phyloP scores from a whole-genome alignment of 2,329 filamentous ascomycete genomes.

The Leptographium procerum region DNA sequence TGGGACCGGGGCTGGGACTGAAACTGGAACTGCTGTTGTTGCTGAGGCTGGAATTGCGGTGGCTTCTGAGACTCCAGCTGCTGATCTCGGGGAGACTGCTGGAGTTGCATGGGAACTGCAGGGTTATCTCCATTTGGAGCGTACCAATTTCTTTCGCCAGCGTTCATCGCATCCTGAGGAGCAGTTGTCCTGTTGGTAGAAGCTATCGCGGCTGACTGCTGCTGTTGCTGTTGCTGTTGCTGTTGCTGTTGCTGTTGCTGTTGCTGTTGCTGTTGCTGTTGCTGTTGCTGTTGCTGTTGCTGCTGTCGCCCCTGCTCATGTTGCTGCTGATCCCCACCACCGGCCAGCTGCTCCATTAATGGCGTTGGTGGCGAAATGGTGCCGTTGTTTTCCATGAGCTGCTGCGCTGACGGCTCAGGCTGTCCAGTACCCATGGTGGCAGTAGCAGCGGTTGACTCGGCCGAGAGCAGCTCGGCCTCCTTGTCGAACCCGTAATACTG shows the following conservation, averaged over 20 bases:
- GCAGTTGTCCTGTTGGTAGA: no score
- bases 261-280: not conserved
- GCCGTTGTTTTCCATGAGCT: not conserved
- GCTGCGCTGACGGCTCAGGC: not conserved
- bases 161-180: no score
- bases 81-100: not conserved
- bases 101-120: not conserved
- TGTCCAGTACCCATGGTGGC: not conserved
- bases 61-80: not conserved
- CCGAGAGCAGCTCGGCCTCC: conserved; percentile 29
- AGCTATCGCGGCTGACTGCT: not conserved
- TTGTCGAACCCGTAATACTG: conserved; percentile 35
- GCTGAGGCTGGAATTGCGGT: not conserved
- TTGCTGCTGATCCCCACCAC: not conserved
- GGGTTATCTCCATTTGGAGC: not conserved
- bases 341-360: not conserved
- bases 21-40: not conserved
- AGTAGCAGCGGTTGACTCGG: conserved; percentile 4
- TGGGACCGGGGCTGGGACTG: conserved; percentile 4
- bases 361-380: not conserved
- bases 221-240: no score
- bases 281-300: not conserved
- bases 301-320: not conserved
- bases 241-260: not conserved
- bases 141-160: not conserved